Percentiles rank a stretch among this genome's conserved stretches.
Conservation (phyloP, 169 alveolate species). For the Babesia ovata region DNA sequence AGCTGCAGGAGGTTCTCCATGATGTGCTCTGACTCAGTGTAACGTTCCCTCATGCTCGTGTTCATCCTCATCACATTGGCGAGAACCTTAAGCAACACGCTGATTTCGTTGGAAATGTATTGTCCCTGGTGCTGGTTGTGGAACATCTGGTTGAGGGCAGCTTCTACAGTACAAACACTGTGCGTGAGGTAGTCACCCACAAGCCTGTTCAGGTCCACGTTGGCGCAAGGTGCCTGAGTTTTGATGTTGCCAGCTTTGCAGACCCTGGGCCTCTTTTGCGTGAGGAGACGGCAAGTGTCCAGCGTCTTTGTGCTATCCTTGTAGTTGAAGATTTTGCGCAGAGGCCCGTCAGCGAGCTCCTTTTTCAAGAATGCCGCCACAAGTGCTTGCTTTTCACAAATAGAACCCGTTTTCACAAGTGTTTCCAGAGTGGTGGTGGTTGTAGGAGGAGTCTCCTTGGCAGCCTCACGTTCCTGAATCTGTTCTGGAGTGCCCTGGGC, state of each 20-base stretch:
- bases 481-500: too few species aligned
- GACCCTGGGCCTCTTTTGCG: constrained; percentile 7
- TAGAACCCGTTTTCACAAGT: constrained; percentile 22
- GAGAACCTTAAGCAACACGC: neutral
- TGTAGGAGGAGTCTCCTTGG: too few species aligned
- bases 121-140: constrained; percentile 29
- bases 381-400: constrained; percentile 20
- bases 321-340: constrained; percentile 3
- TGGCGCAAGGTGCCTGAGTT: neutral
- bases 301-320: neutral
- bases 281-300: constrained; percentile 2
- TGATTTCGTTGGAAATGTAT: constrained; percentile 14
- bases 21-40: constrained; percentile 13
- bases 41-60: neutral
- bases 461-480: too few species aligned
- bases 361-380: constrained; percentile 1
- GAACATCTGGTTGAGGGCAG: constrained; percentile 61
- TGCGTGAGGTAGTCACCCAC: constrained; percentile 33
- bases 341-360: constrained; percentile 6
- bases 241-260: constrained; percentile 14
- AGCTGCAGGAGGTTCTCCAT: constrained; percentile 27
- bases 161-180: constrained; percentile 54
- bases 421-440: constrained; percentile 39
- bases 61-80: neutral
- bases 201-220: constrained; percentile 12